These are phyloP conservation scores for Dacryopinax spathularia DNA, from an alignment of 768 basidiomycete species.

Conservation along the genomic window DNA sequence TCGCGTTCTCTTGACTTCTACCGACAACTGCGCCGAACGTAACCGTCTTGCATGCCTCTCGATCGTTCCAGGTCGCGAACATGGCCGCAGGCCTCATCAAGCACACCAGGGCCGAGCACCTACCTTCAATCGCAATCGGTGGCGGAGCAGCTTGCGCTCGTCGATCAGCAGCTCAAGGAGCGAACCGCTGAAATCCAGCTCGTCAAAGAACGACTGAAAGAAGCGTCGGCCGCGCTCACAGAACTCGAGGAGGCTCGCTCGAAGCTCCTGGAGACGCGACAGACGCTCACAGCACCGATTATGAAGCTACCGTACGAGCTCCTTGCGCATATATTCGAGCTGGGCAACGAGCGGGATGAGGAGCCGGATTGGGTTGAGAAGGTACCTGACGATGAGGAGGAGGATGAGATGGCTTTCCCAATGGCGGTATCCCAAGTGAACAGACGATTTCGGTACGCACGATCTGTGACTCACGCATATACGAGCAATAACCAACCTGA, in stretches of 20 bases:
- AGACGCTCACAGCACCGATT: not conserved
- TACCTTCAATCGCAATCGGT: not conserved
- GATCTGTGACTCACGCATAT: not conserved
- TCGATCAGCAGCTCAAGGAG: not conserved
- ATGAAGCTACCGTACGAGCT: not conserved
- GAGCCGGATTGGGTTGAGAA: conserved; percentile 1
- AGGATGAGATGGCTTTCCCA: not conserved
- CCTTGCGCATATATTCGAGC: not conserved
- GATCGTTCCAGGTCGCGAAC: not conserved
- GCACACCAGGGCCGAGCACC: not conserved
- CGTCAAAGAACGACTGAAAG: not conserved
- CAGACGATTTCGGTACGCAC: not conserved
- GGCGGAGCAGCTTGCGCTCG: not conserved
- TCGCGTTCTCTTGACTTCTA: no score
- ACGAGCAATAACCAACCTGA: not conserved
- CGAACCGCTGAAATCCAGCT: not conserved
- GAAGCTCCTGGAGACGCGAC: not conserved
- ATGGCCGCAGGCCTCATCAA: not conserved
- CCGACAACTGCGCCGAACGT: no score
- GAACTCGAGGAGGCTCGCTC: not conserved
- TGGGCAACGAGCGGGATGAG: not conserved
- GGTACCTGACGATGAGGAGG: not conserved
- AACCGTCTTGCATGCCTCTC: not conserved
- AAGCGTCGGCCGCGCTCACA: not conserved
- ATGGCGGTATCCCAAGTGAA: not conserved